Evolutionary conservation across 2,329 filamentous ascomycete genomes (phyloP).

Genomic region (Neopestalotiopsis sp.): DNA sequence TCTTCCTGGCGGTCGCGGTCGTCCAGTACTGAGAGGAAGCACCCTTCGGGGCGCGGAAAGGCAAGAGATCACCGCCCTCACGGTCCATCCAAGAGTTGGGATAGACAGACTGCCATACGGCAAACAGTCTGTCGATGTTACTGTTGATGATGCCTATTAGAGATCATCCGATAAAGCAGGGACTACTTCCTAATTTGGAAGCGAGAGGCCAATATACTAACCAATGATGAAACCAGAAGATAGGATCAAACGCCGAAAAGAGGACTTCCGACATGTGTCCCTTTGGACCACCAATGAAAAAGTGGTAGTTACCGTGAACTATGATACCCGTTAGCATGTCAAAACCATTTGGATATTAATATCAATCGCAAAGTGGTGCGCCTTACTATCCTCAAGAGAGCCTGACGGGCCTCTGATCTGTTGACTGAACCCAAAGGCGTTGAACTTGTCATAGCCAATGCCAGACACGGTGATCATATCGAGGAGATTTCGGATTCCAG

Average conservation of each 20-base stretch:
- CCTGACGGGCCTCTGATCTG: not conserved
- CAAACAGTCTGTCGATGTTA: constrained; percentile 32
- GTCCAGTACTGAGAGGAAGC: not conserved
- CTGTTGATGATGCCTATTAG: not conserved
- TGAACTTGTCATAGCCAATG: not conserved
- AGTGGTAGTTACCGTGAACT: constrained; percentile 29
- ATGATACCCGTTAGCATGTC: not conserved
- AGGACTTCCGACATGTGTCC: constrained; percentile 33
- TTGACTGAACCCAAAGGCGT: not conserved
- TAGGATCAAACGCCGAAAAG: constrained; percentile 33
- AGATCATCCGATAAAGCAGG: not conserved
- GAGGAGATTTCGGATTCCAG: not conserved
- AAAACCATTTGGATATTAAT: not conserved
- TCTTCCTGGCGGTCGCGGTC: not conserved
- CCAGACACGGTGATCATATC: not conserved
- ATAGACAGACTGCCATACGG: constrained; percentile 34
- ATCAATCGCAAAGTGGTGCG: not conserved
- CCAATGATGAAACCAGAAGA: constrained; percentile 32
- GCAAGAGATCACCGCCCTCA: not conserved
- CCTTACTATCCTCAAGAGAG: not conserved
- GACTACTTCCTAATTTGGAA: not conserved
- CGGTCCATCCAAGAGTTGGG: constrained; percentile 21
- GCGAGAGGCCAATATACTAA: not conserved
- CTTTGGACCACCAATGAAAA: constrained; percentile 23
- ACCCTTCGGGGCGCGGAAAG: not conserved